phyloP scores from a whole-genome alignment of 1,284 basidiomycete genomes.

The Tilletia horrida region DNA sequence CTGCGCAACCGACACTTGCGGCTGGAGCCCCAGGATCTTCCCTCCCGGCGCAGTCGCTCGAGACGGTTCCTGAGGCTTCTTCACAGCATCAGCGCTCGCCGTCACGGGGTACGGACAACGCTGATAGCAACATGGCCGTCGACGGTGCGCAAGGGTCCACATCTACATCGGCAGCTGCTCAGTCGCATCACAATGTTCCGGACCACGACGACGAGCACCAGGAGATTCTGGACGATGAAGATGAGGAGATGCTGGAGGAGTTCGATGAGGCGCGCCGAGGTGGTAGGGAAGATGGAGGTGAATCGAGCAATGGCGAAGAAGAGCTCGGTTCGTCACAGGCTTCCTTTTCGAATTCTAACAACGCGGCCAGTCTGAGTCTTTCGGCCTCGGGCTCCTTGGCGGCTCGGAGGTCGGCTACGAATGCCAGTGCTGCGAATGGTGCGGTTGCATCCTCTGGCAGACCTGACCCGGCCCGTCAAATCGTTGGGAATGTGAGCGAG shows the following conservation, averaged over 20 bases:
- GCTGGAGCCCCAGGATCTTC: not conserved
- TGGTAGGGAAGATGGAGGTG: not conserved
- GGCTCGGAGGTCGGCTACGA: slow-evolving; percentile 22
- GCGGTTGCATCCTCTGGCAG: no score
- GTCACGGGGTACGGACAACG: not conserved
- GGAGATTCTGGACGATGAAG: slow-evolving; percentile 17
- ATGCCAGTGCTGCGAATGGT: no score
- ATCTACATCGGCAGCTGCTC: not conserved
- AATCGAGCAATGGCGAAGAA: not conserved
- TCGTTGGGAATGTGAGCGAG: slow-evolving; percentile 23
- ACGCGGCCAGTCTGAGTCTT: slow-evolving; percentile 17
- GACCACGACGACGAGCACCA: not conserved
- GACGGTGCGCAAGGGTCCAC: not conserved
- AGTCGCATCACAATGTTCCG: no score
- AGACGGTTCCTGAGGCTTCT: not conserved
- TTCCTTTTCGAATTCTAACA: slow-evolving; percentile 13
- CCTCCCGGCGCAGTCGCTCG: not conserved
- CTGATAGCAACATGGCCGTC: not conserved
- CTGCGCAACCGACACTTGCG: not conserved
- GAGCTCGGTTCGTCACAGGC: not conserved
- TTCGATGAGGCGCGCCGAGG: not conserved
- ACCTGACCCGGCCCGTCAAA: no score
- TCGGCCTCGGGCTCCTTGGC: slow-evolving; percentile 27
- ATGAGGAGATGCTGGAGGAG: slow-evolving; percentile 22
- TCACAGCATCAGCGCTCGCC: slow-evolving; percentile 2